Evolutionary conservation across 2,329 filamentous ascomycete genomes (phyloP), one percentile per base, ranked within the genome.

Genomic region (Colletotrichum acutatum): DNA sequence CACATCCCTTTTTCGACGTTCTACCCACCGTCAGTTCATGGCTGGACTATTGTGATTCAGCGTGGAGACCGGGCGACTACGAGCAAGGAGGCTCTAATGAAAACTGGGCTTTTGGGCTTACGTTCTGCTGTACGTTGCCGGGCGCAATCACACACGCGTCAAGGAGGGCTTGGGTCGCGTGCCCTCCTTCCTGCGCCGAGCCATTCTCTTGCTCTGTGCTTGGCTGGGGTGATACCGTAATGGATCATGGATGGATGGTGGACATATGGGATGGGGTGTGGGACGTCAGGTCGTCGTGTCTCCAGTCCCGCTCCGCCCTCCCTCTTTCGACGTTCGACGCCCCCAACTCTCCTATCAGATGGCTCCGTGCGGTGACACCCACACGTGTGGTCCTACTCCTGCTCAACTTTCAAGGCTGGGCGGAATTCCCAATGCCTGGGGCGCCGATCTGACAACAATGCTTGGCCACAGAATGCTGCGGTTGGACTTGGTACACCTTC

Each of bases 371-470:
- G 66, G 54, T 65, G 6, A 61, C 60, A 65, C 61, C 34, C 42
- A 66, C 52, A 64, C 59, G 53, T 60, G 53, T 64, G 58, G 42
- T 49, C 42, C 42, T 49, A n/a, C 9, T n/a, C 42, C 42, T 49
- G 42, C 19, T 49, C 42, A 49, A 49, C 8, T 11, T 53, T 8
- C 66, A 61, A 70, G 60, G 70, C 66, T 72, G 70, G 42, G 60
- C 58, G 60, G 60, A 32, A 67, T 32, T 14, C 34, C 53, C 46
- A 57, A 56, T 34, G 66, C 57, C 57, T 66, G 28, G 61, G 37
- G n/a, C 59, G 69, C 59, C 66, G 66, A 69, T 69, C 69, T 59
- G 65, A 60, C 59, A 59, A 64, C 59, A 59, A 64, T 69, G 59
- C 69, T 69, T 69, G 69, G 53, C 53, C 53, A 30, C 30, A 3